Conservation (phyloP, 2,329 filamentous ascomycete species). For the Fusarium illudens region DNA sequence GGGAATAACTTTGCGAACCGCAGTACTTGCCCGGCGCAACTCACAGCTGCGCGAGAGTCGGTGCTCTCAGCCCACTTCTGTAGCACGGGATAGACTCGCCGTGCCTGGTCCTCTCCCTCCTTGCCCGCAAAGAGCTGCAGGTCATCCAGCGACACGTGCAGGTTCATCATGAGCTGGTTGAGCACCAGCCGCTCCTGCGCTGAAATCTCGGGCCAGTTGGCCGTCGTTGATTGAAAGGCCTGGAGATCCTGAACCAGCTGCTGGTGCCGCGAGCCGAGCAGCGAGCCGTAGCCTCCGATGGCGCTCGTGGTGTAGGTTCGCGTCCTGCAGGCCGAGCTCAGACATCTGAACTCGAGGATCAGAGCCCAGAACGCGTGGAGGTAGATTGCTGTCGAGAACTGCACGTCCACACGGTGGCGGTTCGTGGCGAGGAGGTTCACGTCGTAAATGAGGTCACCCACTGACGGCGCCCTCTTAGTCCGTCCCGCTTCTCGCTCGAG, state of each 20-base stretch:
- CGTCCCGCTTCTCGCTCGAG: constrained; percentile 52
- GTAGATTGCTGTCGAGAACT: constrained; percentile 66
- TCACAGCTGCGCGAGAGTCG: constrained; percentile 68
- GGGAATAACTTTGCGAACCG: constrained; percentile 66
- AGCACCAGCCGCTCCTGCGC: constrained; percentile 58
- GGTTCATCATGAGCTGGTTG: constrained; percentile 67
- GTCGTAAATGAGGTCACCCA: constrained; percentile 66
- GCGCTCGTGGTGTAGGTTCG: constrained; percentile 56
- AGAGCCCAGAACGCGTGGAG: constrained; percentile 72
- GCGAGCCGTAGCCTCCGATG: constrained; percentile 52
- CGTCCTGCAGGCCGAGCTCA: constrained; percentile 59
- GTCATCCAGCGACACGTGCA: constrained; percentile 71
- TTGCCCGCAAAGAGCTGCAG: constrained; percentile 74
- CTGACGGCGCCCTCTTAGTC: constrained; percentile 56
- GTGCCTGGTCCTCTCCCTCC: constrained; percentile 71
- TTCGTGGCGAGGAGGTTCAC: constrained; percentile 60
- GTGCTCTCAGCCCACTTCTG: constrained; percentile 66
- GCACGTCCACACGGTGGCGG: constrained; percentile 62
- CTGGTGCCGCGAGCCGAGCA: constrained; percentile 65
- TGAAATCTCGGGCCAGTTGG: constrained; percentile 54
- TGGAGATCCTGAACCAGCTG: constrained; percentile 68
- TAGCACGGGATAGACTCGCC: constrained; percentile 64
- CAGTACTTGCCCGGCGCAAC: constrained; percentile 74
- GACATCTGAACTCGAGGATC: constrained; percentile 72
- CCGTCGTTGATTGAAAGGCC: constrained; percentile 55